Evolutionary conservation across 345 rosid genomes (phyloP).

Genomic region (Aegle marmelos): DNA sequence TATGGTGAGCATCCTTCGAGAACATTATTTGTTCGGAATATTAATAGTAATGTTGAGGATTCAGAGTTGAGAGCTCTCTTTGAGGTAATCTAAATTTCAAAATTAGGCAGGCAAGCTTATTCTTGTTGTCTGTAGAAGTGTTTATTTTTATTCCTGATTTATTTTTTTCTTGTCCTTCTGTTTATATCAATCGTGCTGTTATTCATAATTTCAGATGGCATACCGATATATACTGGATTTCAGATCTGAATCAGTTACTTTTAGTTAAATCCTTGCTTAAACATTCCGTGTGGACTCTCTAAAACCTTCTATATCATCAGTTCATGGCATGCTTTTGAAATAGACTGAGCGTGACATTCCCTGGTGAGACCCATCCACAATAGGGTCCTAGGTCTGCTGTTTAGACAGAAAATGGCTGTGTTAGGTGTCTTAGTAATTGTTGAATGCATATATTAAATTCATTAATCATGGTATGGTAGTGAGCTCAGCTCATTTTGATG

Average conservation of each 20-base stretch:
- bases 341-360: background rate
- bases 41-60: conserved; percentile 74
- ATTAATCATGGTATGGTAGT: background rate
- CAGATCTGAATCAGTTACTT: background rate
- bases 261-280: background rate
- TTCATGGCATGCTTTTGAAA: background rate
- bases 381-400: background rate
- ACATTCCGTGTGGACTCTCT: background rate
- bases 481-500: background rate
- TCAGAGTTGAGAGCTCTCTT: conserved; percentile 54
- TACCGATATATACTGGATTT: background rate
- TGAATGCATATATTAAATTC: background rate
- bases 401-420: background rate
- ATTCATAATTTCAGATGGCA: background rate
- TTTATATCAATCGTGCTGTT: background rate
- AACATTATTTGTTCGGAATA: conserved; percentile 74
- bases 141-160: background rate
- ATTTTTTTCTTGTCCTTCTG: background rate
- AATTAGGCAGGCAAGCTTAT: background rate
- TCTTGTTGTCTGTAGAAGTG: background rate
- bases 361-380: background rate
- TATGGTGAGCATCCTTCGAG: conserved; percentile 83
- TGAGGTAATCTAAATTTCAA: conserved; percentile 42
- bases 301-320: background rate
- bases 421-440: background rate